These are phyloP conservation scores for Chlorella sp. DNA, from an alignment of 139 green algal genomes.

Conservation along the genomic window DNA sequence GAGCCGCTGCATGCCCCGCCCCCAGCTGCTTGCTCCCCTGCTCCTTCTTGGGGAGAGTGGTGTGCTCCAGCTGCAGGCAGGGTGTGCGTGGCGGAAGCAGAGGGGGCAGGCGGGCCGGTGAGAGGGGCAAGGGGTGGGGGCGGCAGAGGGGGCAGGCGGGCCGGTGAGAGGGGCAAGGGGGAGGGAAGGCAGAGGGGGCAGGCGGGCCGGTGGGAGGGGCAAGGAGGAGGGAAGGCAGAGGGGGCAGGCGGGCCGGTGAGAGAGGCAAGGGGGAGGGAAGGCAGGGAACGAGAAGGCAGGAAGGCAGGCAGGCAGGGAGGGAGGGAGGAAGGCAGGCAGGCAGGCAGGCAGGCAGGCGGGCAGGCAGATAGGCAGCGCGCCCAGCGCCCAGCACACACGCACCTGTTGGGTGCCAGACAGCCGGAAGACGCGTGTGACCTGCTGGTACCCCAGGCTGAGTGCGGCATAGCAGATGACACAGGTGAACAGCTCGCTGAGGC, in stretches of 20 bases:
- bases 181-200: neutral
- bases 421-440: slow-evolving; percentile 46
- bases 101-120: neutral
- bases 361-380: neutral
- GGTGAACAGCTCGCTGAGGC: neutral
- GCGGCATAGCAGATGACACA: slow-evolving; percentile 17
- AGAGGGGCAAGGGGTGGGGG: neutral
- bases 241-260: neutral
- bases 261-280: neutral
- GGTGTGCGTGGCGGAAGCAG: neutral
- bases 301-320: neutral
- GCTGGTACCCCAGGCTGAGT: slow-evolving; percentile 22
- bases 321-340: neutral
- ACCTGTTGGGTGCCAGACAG: slow-evolving; percentile 7
- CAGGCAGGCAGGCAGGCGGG: too few species aligned
- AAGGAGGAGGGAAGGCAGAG: neutral
- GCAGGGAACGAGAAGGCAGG: too few species aligned
- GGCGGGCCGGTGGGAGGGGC: neutral
- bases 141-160: neutral
- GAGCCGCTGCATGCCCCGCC: slow-evolving; percentile 36
- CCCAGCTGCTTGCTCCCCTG: slow-evolving; percentile 79
- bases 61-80: slow-evolving; percentile 38
- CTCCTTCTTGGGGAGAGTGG: slow-evolving; percentile 54
- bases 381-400: neutral
- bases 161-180: neutral